Conservation (phyloP, 495 filamentous ascomycete genomes). For the Penicillium taxi region DNA sequence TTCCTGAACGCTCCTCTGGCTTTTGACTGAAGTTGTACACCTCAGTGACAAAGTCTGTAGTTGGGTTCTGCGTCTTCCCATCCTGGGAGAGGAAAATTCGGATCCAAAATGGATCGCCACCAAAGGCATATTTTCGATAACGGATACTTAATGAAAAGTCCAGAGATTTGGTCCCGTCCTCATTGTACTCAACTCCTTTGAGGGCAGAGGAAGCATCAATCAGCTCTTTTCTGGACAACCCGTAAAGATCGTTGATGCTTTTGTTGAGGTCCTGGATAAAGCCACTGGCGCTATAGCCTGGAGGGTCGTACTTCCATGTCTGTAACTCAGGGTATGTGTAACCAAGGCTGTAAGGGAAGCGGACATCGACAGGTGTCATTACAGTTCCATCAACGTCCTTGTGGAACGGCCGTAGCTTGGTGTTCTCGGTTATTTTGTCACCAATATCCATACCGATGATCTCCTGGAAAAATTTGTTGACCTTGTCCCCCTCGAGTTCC, state of each 20-base stretch:
- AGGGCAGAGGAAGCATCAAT: not conserved
- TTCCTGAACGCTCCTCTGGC: not conserved
- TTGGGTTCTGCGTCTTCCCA: slow-evolving; percentile 1
- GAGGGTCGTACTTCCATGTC: slow-evolving; percentile 21
- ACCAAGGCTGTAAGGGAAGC: slow-evolving; percentile 29
- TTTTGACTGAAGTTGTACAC: slow-evolving; percentile 12
- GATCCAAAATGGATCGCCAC: slow-evolving; percentile 11
- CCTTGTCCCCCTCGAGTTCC: slow-evolving; percentile 12
- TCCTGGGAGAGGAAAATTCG: slow-evolving; percentile 4
- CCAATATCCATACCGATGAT: slow-evolving; percentile 15
- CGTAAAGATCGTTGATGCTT: slow-evolving; percentile 30
- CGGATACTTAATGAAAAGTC: slow-evolving; percentile 10
- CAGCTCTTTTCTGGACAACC: slow-evolving; percentile 5
- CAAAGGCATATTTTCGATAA: slow-evolving; percentile 6
- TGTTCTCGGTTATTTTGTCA: slow-evolving; percentile 5
- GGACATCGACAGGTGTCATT: slow-evolving; percentile 22
- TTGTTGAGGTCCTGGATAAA: slow-evolving; percentile 22
- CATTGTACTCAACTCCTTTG: slow-evolving; percentile 1
- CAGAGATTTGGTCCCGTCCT: slow-evolving; percentile 2
- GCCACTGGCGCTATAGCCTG: slow-evolving; percentile 3
- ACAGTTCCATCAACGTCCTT: slow-evolving; percentile 18
- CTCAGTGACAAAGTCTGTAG: slow-evolving; percentile 4
- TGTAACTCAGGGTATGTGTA: slow-evolving; percentile 44
- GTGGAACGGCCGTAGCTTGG: slow-evolving; percentile 28
- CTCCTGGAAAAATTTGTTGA: slow-evolving; percentile 10